Evolutionary conservation across 192 early-diverging fungal species (phyloP), one percentile per base, ranked within the genome.

Genomic region (Coemansia sp.): DNA sequence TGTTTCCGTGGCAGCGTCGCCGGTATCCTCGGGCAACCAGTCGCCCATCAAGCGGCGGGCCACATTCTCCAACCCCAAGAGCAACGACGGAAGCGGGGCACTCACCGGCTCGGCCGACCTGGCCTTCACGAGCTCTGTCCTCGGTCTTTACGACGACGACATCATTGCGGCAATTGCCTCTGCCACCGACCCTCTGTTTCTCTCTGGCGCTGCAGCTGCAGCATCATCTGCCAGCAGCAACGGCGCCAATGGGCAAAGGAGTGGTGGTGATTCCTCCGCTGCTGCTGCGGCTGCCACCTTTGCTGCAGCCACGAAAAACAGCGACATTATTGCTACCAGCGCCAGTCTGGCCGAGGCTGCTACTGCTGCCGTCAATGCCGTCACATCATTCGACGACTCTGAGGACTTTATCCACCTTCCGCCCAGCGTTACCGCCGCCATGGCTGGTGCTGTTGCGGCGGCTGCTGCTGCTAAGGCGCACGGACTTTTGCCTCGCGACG

Each of bases 131-230:
- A 75, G 68, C 46, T 76, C 79, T 9, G 79, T 77, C 5, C 72
- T 83, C 2, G 75, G 76, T 14, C 54, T 83, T 16, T 83, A 83
- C 65, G 81, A 83, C 76, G 81, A 83, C 73, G 81, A 83, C 67
- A 83, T 83, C 57, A 78, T 83, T 44, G 81, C 81, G 2, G 81
- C 81, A 22, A 74, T 83, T 32, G 81, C 76, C 16, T 83, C 81
- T 44, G 75, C 81, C 61, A 79, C 75, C 43, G 77, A 83, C 61
- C 76, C 81, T n/a, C 67, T 83, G 46, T 83, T 83, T 41, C 61
- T 83, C 46, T 72, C 81, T 43, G 49, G 75, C 2, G 74, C 64
- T n/a, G 75, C 79, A 42, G 67, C 69, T 20, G 70, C 69, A 14
- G 71, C 70, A 39, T 51, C 73, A 14, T 68, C 66, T 4, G 71